Evolutionary conservation across 2,329 filamentous ascomycete species (phyloP).

Genomic region (Colletotrichum gigasporum): DNA sequence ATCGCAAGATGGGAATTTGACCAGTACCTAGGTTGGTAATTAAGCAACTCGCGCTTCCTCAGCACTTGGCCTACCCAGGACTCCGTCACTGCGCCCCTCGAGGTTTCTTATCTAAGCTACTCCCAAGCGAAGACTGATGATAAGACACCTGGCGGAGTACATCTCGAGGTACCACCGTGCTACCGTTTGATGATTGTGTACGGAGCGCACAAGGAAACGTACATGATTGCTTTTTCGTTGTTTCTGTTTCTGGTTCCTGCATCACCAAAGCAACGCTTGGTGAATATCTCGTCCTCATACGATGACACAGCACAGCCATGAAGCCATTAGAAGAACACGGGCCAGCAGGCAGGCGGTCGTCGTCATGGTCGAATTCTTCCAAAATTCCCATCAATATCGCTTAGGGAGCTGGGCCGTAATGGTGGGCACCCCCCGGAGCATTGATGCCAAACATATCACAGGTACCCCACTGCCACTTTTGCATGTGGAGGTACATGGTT

Average conservation of each 20-base stretch:
- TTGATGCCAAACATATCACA: constrained; percentile 27
- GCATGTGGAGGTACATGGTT: constrained; percentile 28
- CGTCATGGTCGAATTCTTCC: constrained; percentile 3
- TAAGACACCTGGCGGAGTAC: constrained; percentile 10
- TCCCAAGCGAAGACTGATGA: neutral
- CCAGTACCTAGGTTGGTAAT: too few relatives aligned
- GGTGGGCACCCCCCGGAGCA: constrained; percentile 11
- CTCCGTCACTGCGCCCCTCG: neutral
- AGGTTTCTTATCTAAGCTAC: neutral
- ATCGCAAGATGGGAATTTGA: too few relatives aligned
- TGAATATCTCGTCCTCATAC: constrained; percentile 6
- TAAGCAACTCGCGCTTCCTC: too few relatives aligned
- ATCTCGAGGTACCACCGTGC: too few relatives aligned
- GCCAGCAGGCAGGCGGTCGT: constrained; percentile 5
- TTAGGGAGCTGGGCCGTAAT: constrained; percentile 19
- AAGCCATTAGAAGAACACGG: neutral
- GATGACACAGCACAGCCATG: neutral
- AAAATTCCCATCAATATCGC: constrained; percentile 26
- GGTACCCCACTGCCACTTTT: constrained; percentile 17
- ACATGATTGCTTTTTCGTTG: constrained; percentile 9
- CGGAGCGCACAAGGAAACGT: too few relatives aligned
- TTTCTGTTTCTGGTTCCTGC: constrained; percentile 9
- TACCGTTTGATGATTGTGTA: neutral
- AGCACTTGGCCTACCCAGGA: too few relatives aligned
- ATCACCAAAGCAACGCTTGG: constrained; percentile 17